Evolutionary conservation across 78 protist species (phyloP), one percentile per base, ranked within the genome.

Genomic region (Guillardia theta): DNA sequence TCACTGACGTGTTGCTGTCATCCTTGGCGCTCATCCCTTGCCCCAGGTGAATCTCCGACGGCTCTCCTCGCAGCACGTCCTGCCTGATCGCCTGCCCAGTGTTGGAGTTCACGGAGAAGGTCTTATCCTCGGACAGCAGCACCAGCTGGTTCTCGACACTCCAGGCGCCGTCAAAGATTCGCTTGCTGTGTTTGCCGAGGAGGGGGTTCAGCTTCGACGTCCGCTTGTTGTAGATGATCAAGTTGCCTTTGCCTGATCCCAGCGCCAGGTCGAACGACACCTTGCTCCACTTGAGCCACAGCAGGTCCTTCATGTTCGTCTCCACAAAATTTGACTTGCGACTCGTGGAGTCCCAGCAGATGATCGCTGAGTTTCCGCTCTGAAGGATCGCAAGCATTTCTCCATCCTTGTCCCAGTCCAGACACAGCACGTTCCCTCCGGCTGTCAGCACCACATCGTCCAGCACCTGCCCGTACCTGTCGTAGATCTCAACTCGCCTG

Each of bases 151-250:
- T 58, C 24, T 45, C 46, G 8, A 9, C 0, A 93, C 37, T 93
- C 98, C 98, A 97, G 10, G 95, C 95, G 39, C 96, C 98, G 87
- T 48, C 83, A 43, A 62, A 48, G 94, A 97, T 97, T 41, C 37
- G 4, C 94, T 96, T 96, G 22, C 95, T 37, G 96, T 95, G 96
- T 48, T 88, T 95, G 47, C 97, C 97, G 24, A 87, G n/a, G 4
- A 95, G 18, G 44, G 96, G 62, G 83, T 45, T 36, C 96, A 95
- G 96, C 48, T 83, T 70, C 30, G 54, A 37, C 8, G 96, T 95
- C 37, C 88, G 78, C 70, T 88, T 93, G 92, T 95, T 93, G 88
- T 48, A 95, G 92, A 95, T 30, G 10, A 93, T 19, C 9, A 95
- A 92, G 24, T 64, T 93, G 37, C 96, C 96, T 64, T 88, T 88